Conservation (phyloP, 1,284 basidiomycete species). For the Veloporphyrellus conicus region DNA sequence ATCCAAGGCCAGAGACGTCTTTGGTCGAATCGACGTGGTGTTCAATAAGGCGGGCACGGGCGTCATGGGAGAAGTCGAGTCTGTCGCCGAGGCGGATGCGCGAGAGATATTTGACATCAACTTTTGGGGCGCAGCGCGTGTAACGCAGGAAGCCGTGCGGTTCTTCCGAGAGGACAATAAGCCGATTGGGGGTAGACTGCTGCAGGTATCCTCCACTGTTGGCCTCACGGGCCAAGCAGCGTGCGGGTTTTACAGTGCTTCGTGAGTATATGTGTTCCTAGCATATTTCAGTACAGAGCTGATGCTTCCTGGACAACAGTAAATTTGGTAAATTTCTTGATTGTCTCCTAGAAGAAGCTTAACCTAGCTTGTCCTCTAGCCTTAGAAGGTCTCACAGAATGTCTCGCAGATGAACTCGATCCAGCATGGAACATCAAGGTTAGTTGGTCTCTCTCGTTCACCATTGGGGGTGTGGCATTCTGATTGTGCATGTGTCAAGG, state of each 20-base stretch:
- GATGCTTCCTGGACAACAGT: slow-evolving; percentile 5
- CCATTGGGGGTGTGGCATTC: background rate
- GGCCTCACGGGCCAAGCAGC: slow-evolving; percentile 14
- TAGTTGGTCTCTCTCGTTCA: background rate
- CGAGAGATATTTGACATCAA: slow-evolving; percentile 31
- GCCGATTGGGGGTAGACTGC: slow-evolving; percentile 31
- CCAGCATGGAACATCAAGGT: slow-evolving; percentile 34
- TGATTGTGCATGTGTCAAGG: slow-evolving; percentile 8
- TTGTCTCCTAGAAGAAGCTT: background rate
- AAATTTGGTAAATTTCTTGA: slow-evolving; percentile 20
- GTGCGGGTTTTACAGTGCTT: slow-evolving; percentile 20
- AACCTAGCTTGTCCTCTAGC: slow-evolving; percentile 11
- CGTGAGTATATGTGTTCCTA: slow-evolving; percentile 17
- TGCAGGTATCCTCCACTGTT: slow-evolving; percentile 31
- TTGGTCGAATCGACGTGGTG: slow-evolving; percentile 43
- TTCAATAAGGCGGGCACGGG: slow-evolving; percentile 33
- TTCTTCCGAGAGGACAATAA: slow-evolving; percentile 41
- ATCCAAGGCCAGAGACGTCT: slow-evolving; percentile 10
- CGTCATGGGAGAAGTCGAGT: slow-evolving; percentile 23
- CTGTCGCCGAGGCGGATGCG: slow-evolving; percentile 21
- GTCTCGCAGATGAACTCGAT: slow-evolving; percentile 24
- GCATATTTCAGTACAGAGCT: background rate
- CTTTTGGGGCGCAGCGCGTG: slow-evolving; percentile 8
- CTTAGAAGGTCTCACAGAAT: slow-evolving; percentile 29
- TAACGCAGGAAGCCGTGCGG: slow-evolving; percentile 30